phyloP scores from a whole-genome alignment of 768 basidiomycete species.

The Leccinellum albellum region DNA sequence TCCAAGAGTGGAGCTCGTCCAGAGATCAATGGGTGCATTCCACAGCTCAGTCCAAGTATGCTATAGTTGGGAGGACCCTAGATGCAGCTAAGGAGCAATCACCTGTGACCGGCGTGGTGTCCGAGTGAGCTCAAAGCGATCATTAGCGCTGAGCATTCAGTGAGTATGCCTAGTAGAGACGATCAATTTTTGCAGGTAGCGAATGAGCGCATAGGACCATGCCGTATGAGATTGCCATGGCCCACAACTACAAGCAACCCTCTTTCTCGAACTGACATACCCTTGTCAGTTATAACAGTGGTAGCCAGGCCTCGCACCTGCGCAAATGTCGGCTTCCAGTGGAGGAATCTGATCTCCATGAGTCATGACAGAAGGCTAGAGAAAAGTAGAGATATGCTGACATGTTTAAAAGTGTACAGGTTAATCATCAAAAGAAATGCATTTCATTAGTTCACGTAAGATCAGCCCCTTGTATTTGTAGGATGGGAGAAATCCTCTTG shows the following conservation, averaged over 20 bases:
- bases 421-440: too few relatives aligned
- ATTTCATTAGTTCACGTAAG: too few relatives aligned
- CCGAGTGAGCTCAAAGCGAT: not conserved
- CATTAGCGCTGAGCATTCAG: constrained; percentile 17
- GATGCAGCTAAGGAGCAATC: constrained; percentile 11
- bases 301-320: too few relatives aligned
- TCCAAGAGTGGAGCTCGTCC: constrained; percentile 7
- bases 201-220: not conserved
- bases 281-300: not conserved
- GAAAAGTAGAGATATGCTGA: not conserved
- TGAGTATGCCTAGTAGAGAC: constrained; percentile 17
- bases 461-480: too few relatives aligned
- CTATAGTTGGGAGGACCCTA: too few relatives aligned
- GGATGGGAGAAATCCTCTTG: too few relatives aligned
- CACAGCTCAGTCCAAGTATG: constrained; percentile 34
- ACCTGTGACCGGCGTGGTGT: constrained; percentile 1
- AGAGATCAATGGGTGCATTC: constrained; percentile 6
- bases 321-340: too few relatives aligned
- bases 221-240: constrained; percentile 21
- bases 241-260: too few relatives aligned
- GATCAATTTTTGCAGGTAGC: not conserved
- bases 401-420: not conserved
- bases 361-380: too few relatives aligned
- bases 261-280: constrained; percentile 18
- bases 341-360: too few relatives aligned